Evolutionary conservation across 1,139 yeast species (phyloP).

Genomic region (Geotrichum siamense): DNA sequence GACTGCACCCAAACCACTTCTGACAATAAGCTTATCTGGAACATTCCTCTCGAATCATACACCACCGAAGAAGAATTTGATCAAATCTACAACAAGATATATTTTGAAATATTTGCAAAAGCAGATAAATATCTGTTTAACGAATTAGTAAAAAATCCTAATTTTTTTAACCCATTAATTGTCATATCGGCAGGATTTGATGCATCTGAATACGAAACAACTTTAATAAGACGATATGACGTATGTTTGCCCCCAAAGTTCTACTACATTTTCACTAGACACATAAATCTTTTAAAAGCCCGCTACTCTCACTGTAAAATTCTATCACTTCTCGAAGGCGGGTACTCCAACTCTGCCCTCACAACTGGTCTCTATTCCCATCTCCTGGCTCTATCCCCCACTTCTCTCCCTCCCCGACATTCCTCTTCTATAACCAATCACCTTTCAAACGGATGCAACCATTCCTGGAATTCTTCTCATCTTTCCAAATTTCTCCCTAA

Average conservation of each 20-base stretch:
- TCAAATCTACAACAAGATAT: conserved; percentile 53
- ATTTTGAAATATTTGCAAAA: conserved; percentile 54
- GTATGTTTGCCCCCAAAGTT: conserved; percentile 80
- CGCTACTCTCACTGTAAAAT: conserved; percentile 57
- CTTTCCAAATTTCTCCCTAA: too few species aligned
- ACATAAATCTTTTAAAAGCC: conserved; percentile 58
- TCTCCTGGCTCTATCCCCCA: too few species aligned
- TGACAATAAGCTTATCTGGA: conserved; percentile 79
- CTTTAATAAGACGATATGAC: conserved; percentile 79
- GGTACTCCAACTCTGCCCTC: conserved; percentile 79
- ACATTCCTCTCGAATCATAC: conserved; percentile 70
- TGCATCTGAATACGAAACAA: conserved; percentile 77
- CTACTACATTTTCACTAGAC: conserved; percentile 66
- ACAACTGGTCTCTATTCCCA: conserved; percentile 77
- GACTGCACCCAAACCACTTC: too few species aligned
- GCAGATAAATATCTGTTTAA: conserved; percentile 56
- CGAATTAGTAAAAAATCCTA: not conserved
- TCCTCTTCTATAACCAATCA: too few species aligned
- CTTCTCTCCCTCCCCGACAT: too few species aligned
- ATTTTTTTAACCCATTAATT: conserved; percentile 60
- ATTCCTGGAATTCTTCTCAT: too few species aligned
- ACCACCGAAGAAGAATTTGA: conserved; percentile 55
- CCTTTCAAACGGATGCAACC: too few species aligned
- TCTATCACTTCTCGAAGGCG: conserved; percentile 74
- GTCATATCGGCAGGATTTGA: conserved; percentile 83